Evolutionary conservation across 768 basidiomycete species (phyloP), one percentile per base, ranked within the genome.

Genomic region (Auricularia auricula-judae): DNA sequence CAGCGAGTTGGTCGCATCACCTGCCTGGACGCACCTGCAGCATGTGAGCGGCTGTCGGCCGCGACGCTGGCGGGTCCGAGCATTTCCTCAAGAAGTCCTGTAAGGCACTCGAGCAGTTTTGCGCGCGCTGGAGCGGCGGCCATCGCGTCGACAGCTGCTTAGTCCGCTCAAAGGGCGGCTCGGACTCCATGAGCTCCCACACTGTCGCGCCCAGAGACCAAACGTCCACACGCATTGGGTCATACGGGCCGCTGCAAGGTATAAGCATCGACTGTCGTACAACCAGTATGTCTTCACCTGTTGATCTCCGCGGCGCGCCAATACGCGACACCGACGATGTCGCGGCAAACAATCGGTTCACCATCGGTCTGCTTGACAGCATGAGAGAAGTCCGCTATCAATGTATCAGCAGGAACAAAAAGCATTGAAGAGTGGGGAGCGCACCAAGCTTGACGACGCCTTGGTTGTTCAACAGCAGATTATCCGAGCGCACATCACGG

Each of bases 131-230:
- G 42, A 91, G 71, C 21, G 83, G 75, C 4, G 89, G 89, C 84
- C 86, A 89, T 3, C 84, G 82, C 33, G 84, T 79, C 5, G 78
- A 80, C 11, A 89, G 71, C 34, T 76, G 72, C 10, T 69, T 69
- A 4, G 75, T 65, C 65, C 83, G 79, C 62, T 83, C 80, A 0
- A 91, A 92, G 0, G 90, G 90, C 3, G 90, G 90, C 62, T 82
- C 78, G 4, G 85, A 82, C 70, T 92, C 82, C 1, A 87, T 87
- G 74, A 88, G 80, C 71, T 92, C 90, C 90, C 90, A 91, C 0
- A 89, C 80, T 0, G 90, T 92, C 0, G 90, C 90, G 1, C 90
- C 90, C 4, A 91, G 76, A 0, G 89, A 90, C 89, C 89, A 92
- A 0, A 87, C 78, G 66, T 92, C 90, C 58, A 90, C 84, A 71